Evolutionary conservation across 805 yeast species (phyloP).

Genomic region (Lachancea dasiensis): DNA sequence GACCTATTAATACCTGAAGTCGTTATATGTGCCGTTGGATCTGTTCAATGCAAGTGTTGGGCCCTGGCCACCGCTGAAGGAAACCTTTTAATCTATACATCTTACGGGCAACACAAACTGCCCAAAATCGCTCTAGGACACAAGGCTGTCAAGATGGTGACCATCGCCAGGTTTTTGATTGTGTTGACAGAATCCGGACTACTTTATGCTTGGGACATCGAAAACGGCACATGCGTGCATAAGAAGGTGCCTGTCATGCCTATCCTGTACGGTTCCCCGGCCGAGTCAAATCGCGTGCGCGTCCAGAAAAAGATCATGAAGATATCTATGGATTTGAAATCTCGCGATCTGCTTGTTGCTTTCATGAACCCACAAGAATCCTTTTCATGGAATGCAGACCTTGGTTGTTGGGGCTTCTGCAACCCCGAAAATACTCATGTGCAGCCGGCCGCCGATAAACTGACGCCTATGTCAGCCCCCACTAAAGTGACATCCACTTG

Average conservation of each 20-base stretch:
- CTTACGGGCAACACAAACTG: slow-evolving; percentile 31
- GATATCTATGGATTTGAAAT: slow-evolving; percentile 8
- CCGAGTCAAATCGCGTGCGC: slow-evolving; percentile 25
- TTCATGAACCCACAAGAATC: slow-evolving; percentile 13
- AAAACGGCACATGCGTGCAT: slow-evolving; percentile 13
- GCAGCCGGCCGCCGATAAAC: too few species aligned
- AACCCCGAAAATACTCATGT: too few species aligned
- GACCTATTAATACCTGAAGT: slow-evolving; percentile 40
- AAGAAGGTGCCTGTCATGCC: slow-evolving; percentile 28
- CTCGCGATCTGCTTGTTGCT: slow-evolving; percentile 3
- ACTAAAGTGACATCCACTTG: neutral
- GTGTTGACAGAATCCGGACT: slow-evolving; percentile 56
- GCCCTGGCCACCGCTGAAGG: slow-evolving; percentile 40
- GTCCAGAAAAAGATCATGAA: slow-evolving; percentile 21
- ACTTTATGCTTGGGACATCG: slow-evolving; percentile 35
- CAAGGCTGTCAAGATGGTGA: slow-evolving; percentile 42
- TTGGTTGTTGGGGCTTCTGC: slow-evolving; percentile 34
- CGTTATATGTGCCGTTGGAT: slow-evolving; percentile 38
- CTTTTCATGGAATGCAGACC: slow-evolving; percentile 19
- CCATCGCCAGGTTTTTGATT: slow-evolving; percentile 40
- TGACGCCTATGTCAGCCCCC: neutral
- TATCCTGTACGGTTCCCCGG: slow-evolving; percentile 21
- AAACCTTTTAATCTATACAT: slow-evolving; percentile 31
- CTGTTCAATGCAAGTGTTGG: slow-evolving; percentile 41
- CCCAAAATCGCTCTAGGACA: slow-evolving; percentile 42